These are phyloP conservation scores for Epichloe gansuensis DNA, from an alignment of 2,329 filamentous ascomycete genomes.

Conservation along the genomic window DNA sequence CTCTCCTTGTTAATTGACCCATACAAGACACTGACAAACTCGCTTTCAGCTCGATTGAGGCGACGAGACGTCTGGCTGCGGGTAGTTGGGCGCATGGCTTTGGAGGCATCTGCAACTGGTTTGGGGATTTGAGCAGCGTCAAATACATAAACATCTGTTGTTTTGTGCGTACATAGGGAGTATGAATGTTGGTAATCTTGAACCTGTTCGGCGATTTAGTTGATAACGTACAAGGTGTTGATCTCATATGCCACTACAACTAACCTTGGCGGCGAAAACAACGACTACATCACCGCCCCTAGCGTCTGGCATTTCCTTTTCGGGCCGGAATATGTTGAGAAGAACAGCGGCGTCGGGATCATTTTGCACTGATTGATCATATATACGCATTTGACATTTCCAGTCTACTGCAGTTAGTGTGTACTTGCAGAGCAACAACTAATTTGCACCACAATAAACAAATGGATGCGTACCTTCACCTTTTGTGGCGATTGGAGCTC, in stretches of 20 bases:
- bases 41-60: slow-evolving; percentile 19
- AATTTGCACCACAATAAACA: neutral
- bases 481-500: slow-evolving; percentile 36
- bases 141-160: slow-evolving; percentile 35
- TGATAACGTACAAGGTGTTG: neutral
- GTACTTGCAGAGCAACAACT: neutral
- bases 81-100: slow-evolving; percentile 14
- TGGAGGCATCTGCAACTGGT: slow-evolving; percentile 24
- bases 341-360: slow-evolving; percentile 23
- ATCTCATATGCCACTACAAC: slow-evolving; percentile 4
- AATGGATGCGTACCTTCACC: slow-evolving; percentile 34
- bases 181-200: slow-evolving; percentile 24
- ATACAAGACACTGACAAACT: slow-evolving; percentile 37
- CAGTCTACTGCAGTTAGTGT: slow-evolving; percentile 30
- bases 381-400: slow-evolving; percentile 49
- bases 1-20: slow-evolving; percentile 29
- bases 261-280: slow-evolving; percentile 43
- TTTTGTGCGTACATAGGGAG: slow-evolving; percentile 32
- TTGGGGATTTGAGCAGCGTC: slow-evolving; percentile 17
- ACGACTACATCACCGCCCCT: slow-evolving; percentile 27
- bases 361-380: slow-evolving; percentile 43
- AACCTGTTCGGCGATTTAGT: slow-evolving; percentile 19
- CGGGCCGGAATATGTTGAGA: slow-evolving; percentile 49
- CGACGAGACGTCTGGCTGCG: slow-evolving; percentile 10
- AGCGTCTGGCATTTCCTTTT: slow-evolving; percentile 35